Base-by-base conservation (phyloP, 1,284 basidiomycete species). In the Trichosporon inkin region DNA sequence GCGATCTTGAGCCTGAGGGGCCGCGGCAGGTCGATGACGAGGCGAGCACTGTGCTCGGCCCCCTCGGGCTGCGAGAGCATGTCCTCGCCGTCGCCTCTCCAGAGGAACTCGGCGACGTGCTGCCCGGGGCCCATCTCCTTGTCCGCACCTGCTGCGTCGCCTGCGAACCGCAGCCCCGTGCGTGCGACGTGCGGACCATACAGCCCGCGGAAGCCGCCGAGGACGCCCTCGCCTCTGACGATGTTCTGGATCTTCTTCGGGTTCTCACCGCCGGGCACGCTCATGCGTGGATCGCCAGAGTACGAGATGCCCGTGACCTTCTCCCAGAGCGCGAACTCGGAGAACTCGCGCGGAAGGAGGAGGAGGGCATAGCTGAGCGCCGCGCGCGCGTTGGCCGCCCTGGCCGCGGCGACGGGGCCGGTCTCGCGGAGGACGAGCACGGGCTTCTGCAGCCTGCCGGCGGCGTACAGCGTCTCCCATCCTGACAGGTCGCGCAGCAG, bases 401-500 rank as follows among this genome's bases (percentile, higher is more conserved):
- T 90, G 2, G 94, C 92, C 39, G 92, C 81, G 49, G 88, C 84
- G n/a, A 98, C 90, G 37, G 89, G 85, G 0, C 91, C 86, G 73
- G 94, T 89, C 70, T 91, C 88, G 71, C 85, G 86, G 76, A 96
- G 88, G 67, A 93, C 90, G 47, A 90, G 85, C 53, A 93, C 78
- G 0, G 96, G 95, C 77, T 99, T 99, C 80, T 99, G 95, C 86
- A 99, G 92, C 20, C 95, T 84, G 0, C 95, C 96, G 1, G 92
- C 89, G 49, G 97, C 85, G 78, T 99, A 99, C 8, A 99, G 84
- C 17, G 91, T 87, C 47, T 87, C 84, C 95, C 96, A 99, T 70
- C 92, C 89, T 41, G 94, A 82, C 40, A 99, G 81, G 74, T 99
- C 96, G 1, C 86, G 83, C 68, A 89, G 92, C 32, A 99, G 83